Conservation (phyloP, 345 rosid genomes). For the Boechera retrofracta region DNA sequence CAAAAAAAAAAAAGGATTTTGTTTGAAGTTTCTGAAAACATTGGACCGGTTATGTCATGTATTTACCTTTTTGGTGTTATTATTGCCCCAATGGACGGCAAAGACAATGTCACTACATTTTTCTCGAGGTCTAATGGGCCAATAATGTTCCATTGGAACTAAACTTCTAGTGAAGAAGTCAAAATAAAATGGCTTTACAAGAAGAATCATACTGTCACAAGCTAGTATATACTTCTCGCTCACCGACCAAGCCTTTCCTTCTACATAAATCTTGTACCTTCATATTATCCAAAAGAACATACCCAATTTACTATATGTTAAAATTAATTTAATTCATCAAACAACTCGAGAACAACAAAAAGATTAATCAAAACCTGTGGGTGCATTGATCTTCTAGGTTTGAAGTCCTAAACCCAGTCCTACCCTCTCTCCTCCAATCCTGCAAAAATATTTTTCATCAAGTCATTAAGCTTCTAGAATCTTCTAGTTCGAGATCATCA, state of each 20-base stretch:
- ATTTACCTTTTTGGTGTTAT: constrained; percentile 48
- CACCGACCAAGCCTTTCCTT: constrained; percentile 63
- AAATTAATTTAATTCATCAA: neutral
- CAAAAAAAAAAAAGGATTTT: neutral
- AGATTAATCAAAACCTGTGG: constrained; percentile 48
- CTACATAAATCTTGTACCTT: constrained; percentile 58
- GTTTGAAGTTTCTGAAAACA: neutral
- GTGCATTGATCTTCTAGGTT: constrained; percentile 58
- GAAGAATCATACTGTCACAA: constrained; percentile 53
- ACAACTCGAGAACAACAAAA: neutral
- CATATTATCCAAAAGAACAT: neutral
- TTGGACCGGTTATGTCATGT: neutral
- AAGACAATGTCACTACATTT: constrained; percentile 51
- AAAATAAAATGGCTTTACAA: constrained; percentile 46
- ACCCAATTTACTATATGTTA: neutral
- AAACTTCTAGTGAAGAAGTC: constrained; percentile 56
- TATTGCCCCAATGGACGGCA: constrained; percentile 62
- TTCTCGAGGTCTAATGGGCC: constrained; percentile 51
- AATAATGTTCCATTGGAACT: constrained; percentile 57
- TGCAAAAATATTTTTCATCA: constrained; percentile 17
- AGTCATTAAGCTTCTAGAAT: neutral
- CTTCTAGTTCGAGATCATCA: neutral
- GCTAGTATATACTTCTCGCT: constrained; percentile 60
- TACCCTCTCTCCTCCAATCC: constrained; percentile 50
- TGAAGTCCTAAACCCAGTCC: constrained; percentile 47